Conservation (phyloP, 83 land plant species). For the Picea mariana region DNA sequence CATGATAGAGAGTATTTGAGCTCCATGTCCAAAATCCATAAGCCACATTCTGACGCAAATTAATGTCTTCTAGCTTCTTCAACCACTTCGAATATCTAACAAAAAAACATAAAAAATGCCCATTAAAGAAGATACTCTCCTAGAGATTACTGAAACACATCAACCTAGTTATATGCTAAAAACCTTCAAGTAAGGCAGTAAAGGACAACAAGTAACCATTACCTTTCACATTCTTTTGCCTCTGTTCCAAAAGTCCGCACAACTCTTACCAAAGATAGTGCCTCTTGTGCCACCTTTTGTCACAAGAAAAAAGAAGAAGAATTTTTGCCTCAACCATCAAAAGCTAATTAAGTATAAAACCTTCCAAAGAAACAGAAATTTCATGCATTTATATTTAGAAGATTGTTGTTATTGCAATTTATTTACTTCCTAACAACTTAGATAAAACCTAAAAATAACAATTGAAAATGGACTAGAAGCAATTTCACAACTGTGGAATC, state of each 20-base stretch:
- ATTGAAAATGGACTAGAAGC: no score
- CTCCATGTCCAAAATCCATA: conserved; percentile 88
- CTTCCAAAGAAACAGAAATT: no score
- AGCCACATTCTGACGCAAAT: conserved; percentile 82
- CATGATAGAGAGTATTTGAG: conserved; percentile 77
- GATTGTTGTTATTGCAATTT: background rate
- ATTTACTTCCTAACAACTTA: no score
- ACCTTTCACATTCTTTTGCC: conserved; percentile 71
- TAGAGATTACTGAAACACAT: background rate
- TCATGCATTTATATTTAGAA: background rate
- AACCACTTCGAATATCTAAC: conserved; percentile 75
- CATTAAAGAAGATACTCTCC: background rate
- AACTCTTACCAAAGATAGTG: conserved; percentile 75
- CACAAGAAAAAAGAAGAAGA: background rate
- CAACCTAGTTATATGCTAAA: background rate
- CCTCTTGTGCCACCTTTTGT: conserved; percentile 83
- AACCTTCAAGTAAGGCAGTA: conserved; percentile 5
- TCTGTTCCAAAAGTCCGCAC: conserved; percentile 93
- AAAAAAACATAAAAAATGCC: conserved; percentile 7
- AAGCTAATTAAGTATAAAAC: background rate
- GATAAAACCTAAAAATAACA: no score
- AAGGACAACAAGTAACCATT: conserved; percentile 2
- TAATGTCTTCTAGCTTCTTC: conserved; percentile 63
- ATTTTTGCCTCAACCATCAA: background rate
- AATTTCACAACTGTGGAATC: no score